Evolutionary conservation across 495 filamentous ascomycete genomes (phyloP).

Genomic region (Penicillium fimorum): DNA sequence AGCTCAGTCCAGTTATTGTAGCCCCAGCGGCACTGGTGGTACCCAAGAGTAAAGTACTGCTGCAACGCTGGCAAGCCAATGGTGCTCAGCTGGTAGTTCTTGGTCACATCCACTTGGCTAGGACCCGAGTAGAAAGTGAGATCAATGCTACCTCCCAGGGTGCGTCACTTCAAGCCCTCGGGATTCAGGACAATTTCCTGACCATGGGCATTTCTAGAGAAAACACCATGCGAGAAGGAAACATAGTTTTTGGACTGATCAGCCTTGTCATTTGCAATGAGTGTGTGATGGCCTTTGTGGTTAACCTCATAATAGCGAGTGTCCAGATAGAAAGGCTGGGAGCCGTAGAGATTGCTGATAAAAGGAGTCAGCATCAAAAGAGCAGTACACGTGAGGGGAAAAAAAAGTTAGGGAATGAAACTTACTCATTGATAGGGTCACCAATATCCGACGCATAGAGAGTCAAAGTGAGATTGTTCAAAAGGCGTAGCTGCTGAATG

Average conservation of each 20-base stretch:
- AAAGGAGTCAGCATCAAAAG: neutral
- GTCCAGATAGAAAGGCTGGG: constrained; percentile 62
- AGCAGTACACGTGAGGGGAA: neutral
- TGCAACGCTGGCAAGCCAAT: constrained; percentile 63
- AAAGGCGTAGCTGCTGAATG: constrained; percentile 57
- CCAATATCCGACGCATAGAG: constrained; percentile 70
- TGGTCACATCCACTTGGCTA: constrained; percentile 54
- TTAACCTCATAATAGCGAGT: constrained; percentile 62
- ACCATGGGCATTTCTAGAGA: constrained; percentile 65
- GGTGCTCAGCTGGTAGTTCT: constrained; percentile 54
- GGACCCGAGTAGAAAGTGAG: constrained; percentile 64
- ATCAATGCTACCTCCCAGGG: constrained; percentile 61
- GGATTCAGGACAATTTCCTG: constrained; percentile 69
- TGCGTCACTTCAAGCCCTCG: constrained; percentile 72
- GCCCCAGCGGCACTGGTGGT: constrained; percentile 66
- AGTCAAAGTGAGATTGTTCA: constrained; percentile 61
- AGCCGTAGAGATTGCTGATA: constrained; percentile 57
- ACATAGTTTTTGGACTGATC: constrained; percentile 56
- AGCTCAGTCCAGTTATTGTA: constrained; percentile 58
- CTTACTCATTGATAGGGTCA: constrained; percentile 56
- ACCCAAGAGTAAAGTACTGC: constrained; percentile 61
- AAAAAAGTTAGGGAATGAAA: neutral
- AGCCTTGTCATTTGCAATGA: constrained; percentile 53
- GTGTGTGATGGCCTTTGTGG: constrained; percentile 49
- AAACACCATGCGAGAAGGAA: constrained; percentile 61